phyloP scores from a whole-genome alignment of 176 grass and related monocot species.

The Oryza longistaminata region DNA sequence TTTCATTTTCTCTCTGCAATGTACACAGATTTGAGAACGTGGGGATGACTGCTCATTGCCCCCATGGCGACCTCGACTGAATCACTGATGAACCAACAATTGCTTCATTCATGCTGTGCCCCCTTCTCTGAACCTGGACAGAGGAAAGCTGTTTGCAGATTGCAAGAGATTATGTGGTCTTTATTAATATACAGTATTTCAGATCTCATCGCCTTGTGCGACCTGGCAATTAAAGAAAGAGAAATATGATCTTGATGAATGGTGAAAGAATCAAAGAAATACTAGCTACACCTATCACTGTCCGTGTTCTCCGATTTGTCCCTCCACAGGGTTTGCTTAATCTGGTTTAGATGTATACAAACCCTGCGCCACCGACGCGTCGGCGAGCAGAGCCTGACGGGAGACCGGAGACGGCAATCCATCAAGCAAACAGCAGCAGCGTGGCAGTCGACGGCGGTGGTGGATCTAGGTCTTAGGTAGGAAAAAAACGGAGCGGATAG shows the following conservation, averaged over 20 bases:
- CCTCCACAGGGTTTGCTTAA: conserved; percentile 20
- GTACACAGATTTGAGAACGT: conserved; percentile 17
- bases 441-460: no score
- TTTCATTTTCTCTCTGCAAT: not conserved
- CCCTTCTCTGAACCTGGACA: conserved; percentile 20
- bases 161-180: not conserved
- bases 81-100: conserved; percentile 36
- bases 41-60: not conserved
- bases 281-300: not conserved
- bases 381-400: not conserved
- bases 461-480: no score
- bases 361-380: not conserved
- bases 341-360: not conserved
- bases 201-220: not conserved
- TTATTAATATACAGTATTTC: not conserved
- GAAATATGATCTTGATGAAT: not conserved
- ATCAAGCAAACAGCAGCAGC: no score
- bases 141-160: conserved; percentile 6
- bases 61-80: conserved; percentile 1
- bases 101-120: conserved; percentile 7
- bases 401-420: no score
- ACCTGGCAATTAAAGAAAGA: not conserved
- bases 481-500: no score
- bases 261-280: no score
- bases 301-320: conserved; percentile 13